These are phyloP conservation scores for Tylopilus intermedius DNA, from an alignment of 768 basidiomycete genomes.

Conservation along the genomic window DNA sequence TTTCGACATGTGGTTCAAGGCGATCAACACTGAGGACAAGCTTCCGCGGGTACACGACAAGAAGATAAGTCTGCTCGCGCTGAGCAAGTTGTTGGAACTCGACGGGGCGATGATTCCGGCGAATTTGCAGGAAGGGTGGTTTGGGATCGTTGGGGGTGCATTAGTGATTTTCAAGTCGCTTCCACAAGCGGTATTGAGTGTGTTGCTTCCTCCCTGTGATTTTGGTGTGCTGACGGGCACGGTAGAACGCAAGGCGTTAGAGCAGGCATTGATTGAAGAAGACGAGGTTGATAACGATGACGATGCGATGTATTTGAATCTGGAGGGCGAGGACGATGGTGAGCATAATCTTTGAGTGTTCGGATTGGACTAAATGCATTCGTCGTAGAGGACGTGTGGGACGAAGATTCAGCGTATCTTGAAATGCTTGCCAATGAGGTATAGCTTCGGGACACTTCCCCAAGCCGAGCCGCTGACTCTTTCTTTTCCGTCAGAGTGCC, in stretches of 20 bases:
- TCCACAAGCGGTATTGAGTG: slow-evolving; percentile 72
- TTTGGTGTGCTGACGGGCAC: background rate
- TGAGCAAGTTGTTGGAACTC: slow-evolving; percentile 75
- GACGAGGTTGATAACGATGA: slow-evolving; percentile 46
- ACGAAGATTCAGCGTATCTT: slow-evolving; percentile 83
- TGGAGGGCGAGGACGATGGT: slow-evolving; percentile 65
- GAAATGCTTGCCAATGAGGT: slow-evolving; percentile 85
- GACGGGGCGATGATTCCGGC: slow-evolving; percentile 52
- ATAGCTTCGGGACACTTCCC: slow-evolving; percentile 1
- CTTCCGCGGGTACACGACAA: slow-evolving; percentile 89
- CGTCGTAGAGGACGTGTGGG: slow-evolving; percentile 76
- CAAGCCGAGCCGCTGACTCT: background rate
- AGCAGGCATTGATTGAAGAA: slow-evolving; percentile 43
- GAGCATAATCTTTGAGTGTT: slow-evolving; percentile 6
- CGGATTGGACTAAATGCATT: background rate
- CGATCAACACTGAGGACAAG: slow-evolving; percentile 52
- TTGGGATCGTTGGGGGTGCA: slow-evolving; percentile 62
- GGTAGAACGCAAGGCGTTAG: slow-evolving; percentile 56
- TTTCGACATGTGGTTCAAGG: slow-evolving; percentile 81
- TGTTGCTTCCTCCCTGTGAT: slow-evolving; percentile 10
- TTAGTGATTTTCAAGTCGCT: slow-evolving; percentile 74
- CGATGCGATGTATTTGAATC: slow-evolving; percentile 48
- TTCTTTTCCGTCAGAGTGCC: slow-evolving; percentile 45
- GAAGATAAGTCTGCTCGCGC: slow-evolving; percentile 71
- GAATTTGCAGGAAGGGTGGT: slow-evolving; percentile 65